Conservation (phyloP, 495 filamentous ascomycete genomes). For the Talaromyces proteolyticus region DNA sequence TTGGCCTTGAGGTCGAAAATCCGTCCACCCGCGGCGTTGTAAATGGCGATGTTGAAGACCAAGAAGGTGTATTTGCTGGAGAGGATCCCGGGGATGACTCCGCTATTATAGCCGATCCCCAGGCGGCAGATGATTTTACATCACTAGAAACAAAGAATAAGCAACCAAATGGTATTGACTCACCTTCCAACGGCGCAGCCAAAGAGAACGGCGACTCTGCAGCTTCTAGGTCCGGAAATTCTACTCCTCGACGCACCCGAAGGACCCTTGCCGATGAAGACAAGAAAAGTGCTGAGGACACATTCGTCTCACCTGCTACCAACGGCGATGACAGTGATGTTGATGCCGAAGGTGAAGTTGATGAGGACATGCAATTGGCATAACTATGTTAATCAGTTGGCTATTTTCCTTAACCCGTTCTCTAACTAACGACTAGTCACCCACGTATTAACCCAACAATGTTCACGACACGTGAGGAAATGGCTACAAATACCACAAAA, state of each 20-base stretch:
- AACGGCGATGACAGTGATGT: constrained; percentile 17
- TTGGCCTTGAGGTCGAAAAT: constrained; percentile 20
- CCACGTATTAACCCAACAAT: too few relatives aligned
- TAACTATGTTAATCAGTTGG: too few relatives aligned
- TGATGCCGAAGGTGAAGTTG: constrained; percentile 22
- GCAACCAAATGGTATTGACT: neutral
- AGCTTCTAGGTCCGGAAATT: neutral
- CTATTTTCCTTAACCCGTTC: too few relatives aligned
- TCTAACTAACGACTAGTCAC: neutral
- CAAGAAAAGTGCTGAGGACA: neutral
- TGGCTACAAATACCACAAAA: too few relatives aligned
- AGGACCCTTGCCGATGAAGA: neutral
- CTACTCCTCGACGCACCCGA: neutral
- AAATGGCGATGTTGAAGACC: constrained; percentile 18
- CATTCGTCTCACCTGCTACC: neutral
- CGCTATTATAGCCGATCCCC: too few relatives aligned
- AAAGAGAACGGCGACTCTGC: neutral
- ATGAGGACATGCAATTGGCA: constrained; percentile 12
- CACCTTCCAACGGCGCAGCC: neutral
- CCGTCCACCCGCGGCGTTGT: constrained; percentile 6
- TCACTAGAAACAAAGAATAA: neutral
- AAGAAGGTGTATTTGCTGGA: constrained; percentile 25
- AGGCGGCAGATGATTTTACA: neutral
- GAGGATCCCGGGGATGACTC: constrained; percentile 6
- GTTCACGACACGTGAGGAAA: too few relatives aligned